These are phyloP conservation scores for Polygonum maritimum DNA, from an alignment of 148 eudicot species.

Conservation along the genomic window DNA sequence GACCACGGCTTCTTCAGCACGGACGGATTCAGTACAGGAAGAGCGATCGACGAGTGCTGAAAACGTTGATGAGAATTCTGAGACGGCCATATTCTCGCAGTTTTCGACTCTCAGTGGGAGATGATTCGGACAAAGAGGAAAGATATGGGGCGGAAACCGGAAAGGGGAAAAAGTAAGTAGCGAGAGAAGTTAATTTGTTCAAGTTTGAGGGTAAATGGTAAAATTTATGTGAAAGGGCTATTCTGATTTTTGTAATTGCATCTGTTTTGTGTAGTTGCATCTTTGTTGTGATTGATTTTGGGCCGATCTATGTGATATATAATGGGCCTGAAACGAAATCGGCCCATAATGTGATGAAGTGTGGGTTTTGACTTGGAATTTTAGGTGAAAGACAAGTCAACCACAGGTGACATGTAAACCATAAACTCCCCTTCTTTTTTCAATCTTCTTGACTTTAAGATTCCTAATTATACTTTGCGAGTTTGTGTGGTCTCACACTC, in stretches of 20 bases:
- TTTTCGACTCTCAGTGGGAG: conserved; percentile 43
- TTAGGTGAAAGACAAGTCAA: not conserved
- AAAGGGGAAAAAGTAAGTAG: not conserved
- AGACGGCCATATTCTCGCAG: conserved; percentile 28
- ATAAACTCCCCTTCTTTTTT: not conserved
- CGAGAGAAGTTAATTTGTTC: not conserved
- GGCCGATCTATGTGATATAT: not conserved
- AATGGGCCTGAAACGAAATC: not conserved
- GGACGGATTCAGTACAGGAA: not conserved
- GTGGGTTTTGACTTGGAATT: not conserved
- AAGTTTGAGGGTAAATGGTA: not conserved
- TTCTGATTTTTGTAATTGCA: not conserved
- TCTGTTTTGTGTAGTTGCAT: not conserved
- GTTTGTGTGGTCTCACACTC: too few species aligned
- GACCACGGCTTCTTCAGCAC: conserved; percentile 4
- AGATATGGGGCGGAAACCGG: not conserved
- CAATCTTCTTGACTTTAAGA: not conserved
- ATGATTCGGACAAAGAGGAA: not conserved
- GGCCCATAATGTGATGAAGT: not conserved
- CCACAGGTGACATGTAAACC: not conserved
- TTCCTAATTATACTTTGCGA: too few species aligned
- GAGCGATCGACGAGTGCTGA: conserved; percentile 10
- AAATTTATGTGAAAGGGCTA: not conserved
- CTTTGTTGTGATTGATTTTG: not conserved
- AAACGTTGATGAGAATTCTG: conserved; percentile 26